A percentile compares a stretch with the other conserved stretches of the same genome.
These are phyloP conservation scores for Cephalotrichum gorgonifer DNA, from an alignment of 2,329 filamentous ascomycete genomes.

Conservation along the genomic window DNA sequence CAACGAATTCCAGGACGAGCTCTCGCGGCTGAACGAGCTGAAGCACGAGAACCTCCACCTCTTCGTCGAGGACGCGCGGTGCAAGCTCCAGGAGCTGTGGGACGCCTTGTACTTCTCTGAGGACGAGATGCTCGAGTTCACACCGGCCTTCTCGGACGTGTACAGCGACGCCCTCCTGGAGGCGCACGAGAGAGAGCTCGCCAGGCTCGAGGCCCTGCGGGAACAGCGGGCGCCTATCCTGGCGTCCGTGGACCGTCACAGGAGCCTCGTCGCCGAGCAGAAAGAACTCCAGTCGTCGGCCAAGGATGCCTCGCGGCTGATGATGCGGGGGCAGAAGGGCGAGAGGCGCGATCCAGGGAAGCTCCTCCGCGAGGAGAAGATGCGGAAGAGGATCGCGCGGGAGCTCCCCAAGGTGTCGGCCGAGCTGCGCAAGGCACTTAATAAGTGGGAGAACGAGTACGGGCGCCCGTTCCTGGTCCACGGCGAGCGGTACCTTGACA, in stretches of 20 bases:
- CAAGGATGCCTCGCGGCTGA: constrained; percentile 86
- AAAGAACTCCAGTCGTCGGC: constrained; percentile 83
- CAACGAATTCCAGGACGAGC: constrained; percentile 92
- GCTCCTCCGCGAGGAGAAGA: constrained; percentile 91
- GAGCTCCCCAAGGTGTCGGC: constrained; percentile 84
- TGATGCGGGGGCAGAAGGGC: constrained; percentile 84
- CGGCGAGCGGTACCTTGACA: constrained; percentile 82
- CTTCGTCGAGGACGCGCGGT: constrained; percentile 90
- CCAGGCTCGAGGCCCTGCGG: constrained; percentile 66
- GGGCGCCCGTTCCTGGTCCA: constrained; percentile 88
- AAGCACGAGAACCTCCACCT: constrained; percentile 92
- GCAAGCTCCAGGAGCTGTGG: constrained; percentile 89
- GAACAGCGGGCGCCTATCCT: constrained; percentile 83
- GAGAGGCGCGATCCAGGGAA: constrained; percentile 92
- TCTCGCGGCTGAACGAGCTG: constrained; percentile 75
- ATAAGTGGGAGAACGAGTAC: constrained; percentile 87
- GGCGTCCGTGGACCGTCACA: constrained; percentile 73
- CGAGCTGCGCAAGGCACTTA: constrained; percentile 73
- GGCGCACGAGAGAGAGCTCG: constrained; percentile 87
- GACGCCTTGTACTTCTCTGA: constrained; percentile 89
- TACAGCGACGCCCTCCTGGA: constrained; percentile 93
- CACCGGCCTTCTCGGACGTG: constrained; percentile 91
- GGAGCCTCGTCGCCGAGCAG: constrained; percentile 71
- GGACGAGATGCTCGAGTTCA: constrained; percentile 98
- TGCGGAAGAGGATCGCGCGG: constrained; percentile 94